Base-by-base conservation (phyloP, 306 rosid species). In the Arachis stenosperma region DNA sequence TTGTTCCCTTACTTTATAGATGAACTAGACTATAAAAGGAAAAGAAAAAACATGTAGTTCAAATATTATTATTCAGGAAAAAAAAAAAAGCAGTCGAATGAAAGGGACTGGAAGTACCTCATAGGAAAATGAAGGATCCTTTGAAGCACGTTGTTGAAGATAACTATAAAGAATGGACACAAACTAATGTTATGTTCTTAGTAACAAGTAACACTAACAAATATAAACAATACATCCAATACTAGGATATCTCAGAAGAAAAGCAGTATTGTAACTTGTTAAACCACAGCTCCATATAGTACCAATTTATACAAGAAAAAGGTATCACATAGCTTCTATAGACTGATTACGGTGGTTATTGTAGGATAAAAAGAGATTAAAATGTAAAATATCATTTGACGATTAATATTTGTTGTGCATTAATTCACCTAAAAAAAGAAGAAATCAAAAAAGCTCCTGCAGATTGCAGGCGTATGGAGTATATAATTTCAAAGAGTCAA, bases 121-220 rank as follows among this genome's bases (percentile, higher is more conserved):
- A 5, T 86, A 93, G 6, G 97, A 82, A 84, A 90, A 91, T 4
- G 92, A 89, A 64, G 95, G 81, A 79, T 91, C 96, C 89, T 86
- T 91, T 50, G 56, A 81, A 5, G 83, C 84, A 59, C 97, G 96
- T 9, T 86, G 88, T 85, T 89, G 87, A 83, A 90, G 92, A 91
- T 90, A 93, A 84, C 98, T 93, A 81, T 89, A 87, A 55, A 62
- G 61, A 15, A 71, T 76, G 80, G 58, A 59, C 17, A 75, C 11
- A 46, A 61, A 64, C 41, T 22, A 61, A 44, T 42, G 78, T 69
- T 75, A 75, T 30, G n/a, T 37, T 58, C 76, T 41, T 61, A 64
- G 58, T 27, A 71, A 68, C 50, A 41, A 63, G 64, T 27, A 71
- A 68, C 61, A 63, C 67, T 27, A 71, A 68, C 61, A 60, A 67